phyloP scores from a whole-genome alignment of 2,329 filamentous ascomycete species.

The Coniochaeta pulveracea region DNA sequence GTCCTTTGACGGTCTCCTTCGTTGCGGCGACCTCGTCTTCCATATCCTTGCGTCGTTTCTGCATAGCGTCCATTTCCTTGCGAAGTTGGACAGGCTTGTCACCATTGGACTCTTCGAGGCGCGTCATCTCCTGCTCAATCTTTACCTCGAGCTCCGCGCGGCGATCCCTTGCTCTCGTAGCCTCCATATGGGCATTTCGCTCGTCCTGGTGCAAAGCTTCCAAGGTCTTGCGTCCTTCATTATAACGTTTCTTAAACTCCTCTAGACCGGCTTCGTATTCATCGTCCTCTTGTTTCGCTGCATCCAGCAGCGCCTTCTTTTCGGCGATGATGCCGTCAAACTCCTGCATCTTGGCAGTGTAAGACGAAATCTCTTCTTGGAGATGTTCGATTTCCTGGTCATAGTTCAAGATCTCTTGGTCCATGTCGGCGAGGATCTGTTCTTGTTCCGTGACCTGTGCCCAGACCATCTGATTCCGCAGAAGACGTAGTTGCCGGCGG shows the following conservation, averaged over 20 bases:
- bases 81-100: conserved; percentile 54
- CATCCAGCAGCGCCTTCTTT: conserved; percentile 25
- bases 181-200: conserved; percentile 47
- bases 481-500: conserved; percentile 44
- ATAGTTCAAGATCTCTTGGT: conserved; percentile 22
- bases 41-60: conserved; percentile 34
- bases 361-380: conserved; percentile 23
- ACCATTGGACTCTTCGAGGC: conserved; percentile 58
- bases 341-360: conserved; percentile 36
- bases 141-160: conserved; percentile 32
- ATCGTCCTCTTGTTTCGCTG: conserved; percentile 32
- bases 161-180: conserved; percentile 40
- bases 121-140: conserved; percentile 44
- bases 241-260: conserved; percentile 12
- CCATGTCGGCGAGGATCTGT: conserved; percentile 25
- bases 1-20: conserved; percentile 18
- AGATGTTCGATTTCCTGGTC: conserved; percentile 32
- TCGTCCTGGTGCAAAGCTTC: conserved; percentile 49
- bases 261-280: conserved; percentile 34
- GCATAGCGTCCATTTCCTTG: conserved; percentile 46
- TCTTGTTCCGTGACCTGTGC: conserved; percentile 74
- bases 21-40: conserved; percentile 18
- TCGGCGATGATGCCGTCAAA: conserved; percentile 32
- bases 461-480: conserved; percentile 70
- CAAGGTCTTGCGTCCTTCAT: conserved; percentile 38